phyloP scores from a whole-genome alignment of 495 filamentous ascomycete genomes.

The Penicillium silybi region DNA sequence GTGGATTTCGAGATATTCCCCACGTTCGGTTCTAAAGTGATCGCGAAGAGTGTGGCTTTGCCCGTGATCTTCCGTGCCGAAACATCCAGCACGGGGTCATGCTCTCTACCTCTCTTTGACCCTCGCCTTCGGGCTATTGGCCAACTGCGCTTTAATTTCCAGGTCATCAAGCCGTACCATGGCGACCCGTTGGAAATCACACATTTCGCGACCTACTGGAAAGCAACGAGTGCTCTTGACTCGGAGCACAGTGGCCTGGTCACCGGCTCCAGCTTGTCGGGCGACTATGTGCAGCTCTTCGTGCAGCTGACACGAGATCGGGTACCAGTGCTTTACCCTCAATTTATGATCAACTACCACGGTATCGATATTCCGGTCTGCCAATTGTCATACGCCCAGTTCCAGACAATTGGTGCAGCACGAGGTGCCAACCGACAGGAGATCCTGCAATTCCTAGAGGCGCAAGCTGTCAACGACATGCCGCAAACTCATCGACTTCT shows the following conservation, averaged over 20 bases:
- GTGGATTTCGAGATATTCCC: slow-evolving; percentile 98
- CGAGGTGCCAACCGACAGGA: slow-evolving; percentile 35
- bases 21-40: slow-evolving; percentile 94
- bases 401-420: slow-evolving; percentile 59
- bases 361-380: slow-evolving; percentile 79
- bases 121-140: slow-evolving; percentile 90
- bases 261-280: slow-evolving; percentile 90
- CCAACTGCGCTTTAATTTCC: slow-evolving; percentile 86
- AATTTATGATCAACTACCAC: slow-evolving; percentile 72
- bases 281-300: slow-evolving; percentile 86
- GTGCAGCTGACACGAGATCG: slow-evolving; percentile 87
- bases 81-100: slow-evolving; percentile 70
- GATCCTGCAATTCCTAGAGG: slow-evolving; percentile 44
- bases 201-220: slow-evolving; percentile 98
- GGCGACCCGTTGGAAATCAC: slow-evolving; percentile 95
- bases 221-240: slow-evolving; percentile 88
- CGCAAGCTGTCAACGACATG: slow-evolving; percentile 51
- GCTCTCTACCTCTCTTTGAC: slow-evolving; percentile 86
- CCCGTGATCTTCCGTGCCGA: slow-evolving; percentile 76
- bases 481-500: slow-evolving; percentile 63
- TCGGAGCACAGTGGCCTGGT: slow-evolving; percentile 78
- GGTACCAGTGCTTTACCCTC: slow-evolving; percentile 79
- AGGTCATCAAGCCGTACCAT: slow-evolving; percentile 94
- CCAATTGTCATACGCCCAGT: slow-evolving; percentile 70
- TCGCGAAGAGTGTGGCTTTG: slow-evolving; percentile 89